Conservation (phyloP, 1,284 basidiomycete species). For the Marasmius tenuissimus region DNA sequence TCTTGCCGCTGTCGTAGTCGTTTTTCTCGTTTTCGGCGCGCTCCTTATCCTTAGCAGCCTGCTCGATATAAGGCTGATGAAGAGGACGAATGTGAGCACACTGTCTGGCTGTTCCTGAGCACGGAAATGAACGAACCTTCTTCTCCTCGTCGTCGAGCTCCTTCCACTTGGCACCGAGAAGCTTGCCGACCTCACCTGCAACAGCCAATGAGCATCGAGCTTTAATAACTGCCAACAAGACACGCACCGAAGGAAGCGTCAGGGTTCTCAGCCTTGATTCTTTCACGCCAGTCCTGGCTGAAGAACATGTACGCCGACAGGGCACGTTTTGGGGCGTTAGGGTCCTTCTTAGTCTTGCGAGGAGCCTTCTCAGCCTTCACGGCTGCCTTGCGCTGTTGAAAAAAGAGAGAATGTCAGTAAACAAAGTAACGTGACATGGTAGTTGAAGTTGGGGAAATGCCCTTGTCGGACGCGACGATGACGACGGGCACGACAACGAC, state of each 20-base stretch:
- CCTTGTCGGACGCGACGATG: not conserved
- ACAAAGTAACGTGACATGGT: not conserved
- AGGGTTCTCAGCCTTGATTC: conserved; percentile 94
- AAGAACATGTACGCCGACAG: conserved; percentile 99
- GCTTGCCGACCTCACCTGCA: conserved; percentile 80
- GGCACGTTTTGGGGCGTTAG: conserved; percentile 85
- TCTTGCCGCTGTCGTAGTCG: conserved; percentile 63
- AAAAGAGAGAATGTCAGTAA: conserved; percentile 12
- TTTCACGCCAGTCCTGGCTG: conserved; percentile 92
- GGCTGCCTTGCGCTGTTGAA: conserved; percentile 66
- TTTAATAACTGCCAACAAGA: conserved; percentile 6
- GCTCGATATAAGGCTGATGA: conserved; percentile 86
- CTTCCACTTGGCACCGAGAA: conserved; percentile 91
- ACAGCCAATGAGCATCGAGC: conserved; percentile 11
- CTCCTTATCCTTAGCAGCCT: conserved; percentile 84
- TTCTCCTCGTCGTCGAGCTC: conserved; percentile 82
- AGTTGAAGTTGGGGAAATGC: not conserved
- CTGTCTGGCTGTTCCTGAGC: not conserved
- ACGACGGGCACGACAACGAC: not conserved
- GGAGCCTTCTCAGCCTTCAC: conserved; percentile 65
- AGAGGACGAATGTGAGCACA: conserved; percentile 1
- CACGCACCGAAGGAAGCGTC: conserved; percentile 86
- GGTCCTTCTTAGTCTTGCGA: conserved; percentile 71
- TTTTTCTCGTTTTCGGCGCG: conserved; percentile 83
- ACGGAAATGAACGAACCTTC: conserved; percentile 54